Percentiles rank a stretch among this genome's conserved stretches.
Evolutionary conservation across 2,329 filamentous ascomycete species (phyloP).

Genomic region (Beauveria bassiana): DNA sequence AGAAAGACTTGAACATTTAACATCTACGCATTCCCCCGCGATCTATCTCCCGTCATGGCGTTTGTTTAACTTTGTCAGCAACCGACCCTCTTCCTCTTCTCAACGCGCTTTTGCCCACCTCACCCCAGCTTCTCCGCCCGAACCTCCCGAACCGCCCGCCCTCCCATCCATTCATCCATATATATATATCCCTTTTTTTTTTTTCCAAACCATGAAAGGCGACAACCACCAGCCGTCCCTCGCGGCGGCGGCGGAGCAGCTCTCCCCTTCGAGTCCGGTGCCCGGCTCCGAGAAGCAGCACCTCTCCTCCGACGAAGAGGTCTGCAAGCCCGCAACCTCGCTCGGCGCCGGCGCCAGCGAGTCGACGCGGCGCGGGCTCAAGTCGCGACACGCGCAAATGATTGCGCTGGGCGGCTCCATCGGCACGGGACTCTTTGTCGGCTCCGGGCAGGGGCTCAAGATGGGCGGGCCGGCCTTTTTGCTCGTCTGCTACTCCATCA

Average conservation of each 20-base stretch:
- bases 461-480: conserved; percentile 30
- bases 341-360: neutral
- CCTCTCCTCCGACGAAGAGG: neutral
- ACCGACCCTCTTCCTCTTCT: neutral
- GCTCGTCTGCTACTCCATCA: conserved; percentile 37
- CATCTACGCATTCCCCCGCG: neutral
- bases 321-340: neutral
- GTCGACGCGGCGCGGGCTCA: conserved; percentile 11
- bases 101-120: neutral
- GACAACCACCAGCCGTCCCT: neutral
- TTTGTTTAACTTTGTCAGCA: neutral
- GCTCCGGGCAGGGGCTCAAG: conserved; percentile 45
- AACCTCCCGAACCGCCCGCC: no score
- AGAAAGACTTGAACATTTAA: neutral
- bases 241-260: neutral
- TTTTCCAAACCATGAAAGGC: neutral
- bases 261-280: neutral
- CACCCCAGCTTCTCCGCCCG: neutral
- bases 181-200: neutral
- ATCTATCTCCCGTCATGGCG: neutral
- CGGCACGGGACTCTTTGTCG: conserved; percentile 33
- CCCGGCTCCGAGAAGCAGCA: conserved; percentile 1
- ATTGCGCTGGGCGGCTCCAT: conserved; percentile 26
- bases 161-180: neutral
- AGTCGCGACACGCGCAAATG: conserved; percentile 45